Base-by-base conservation (phyloP, 495 filamentous ascomycete species). In the Oleoguttula mirabilis region DNA sequence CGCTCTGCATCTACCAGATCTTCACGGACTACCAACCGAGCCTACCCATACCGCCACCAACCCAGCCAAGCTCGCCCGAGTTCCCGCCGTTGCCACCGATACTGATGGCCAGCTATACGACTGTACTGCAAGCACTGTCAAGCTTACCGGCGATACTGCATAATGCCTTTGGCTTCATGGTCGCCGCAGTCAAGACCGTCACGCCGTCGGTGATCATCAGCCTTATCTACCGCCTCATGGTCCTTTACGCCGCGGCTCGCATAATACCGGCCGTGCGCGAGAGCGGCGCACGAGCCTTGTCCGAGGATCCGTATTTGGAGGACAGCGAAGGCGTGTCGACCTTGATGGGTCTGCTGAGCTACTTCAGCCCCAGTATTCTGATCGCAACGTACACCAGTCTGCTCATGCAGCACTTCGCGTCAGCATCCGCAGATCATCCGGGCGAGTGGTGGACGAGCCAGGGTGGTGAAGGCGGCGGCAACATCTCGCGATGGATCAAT, bases 21-120 rank as follows among this genome's bases (percentile, higher is more conserved):
- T 98, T 98, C 64, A 98, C 90, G 32, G 90, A 98, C 58, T 98
- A 95, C 62, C 73, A 85, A 51, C 87, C 50, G 16, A 41, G 14
- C 27, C 3, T 36, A 10, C 39, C 44, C 11, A 4, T n/a, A 2
- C 14, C 17, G 5, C 27, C 43, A 3, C 19, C 36, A 12, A 17
- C 40, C 65, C 68, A 20, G 63, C 69, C 75, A 27, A 48, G 68
- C 4, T 67, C 78, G 43, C 73, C 78, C 10, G 88, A 93, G 22
- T 90, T 98, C 40, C 90, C 90, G 3, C 90, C 90, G 4, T 72
- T 98, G 5, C 90, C 90, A 1, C 90, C 90, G 0, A 87, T 95
- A 36, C 82, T 98, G 58, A 95, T 98, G 90, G 88, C 87, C n/a
- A 94, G 87, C 21, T 98, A 94, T 63, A 84, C 83, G 28, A 94